phyloP scores from a whole-genome alignment of 768 basidiomycete genomes.

The Rhizopogon rudus region DNA sequence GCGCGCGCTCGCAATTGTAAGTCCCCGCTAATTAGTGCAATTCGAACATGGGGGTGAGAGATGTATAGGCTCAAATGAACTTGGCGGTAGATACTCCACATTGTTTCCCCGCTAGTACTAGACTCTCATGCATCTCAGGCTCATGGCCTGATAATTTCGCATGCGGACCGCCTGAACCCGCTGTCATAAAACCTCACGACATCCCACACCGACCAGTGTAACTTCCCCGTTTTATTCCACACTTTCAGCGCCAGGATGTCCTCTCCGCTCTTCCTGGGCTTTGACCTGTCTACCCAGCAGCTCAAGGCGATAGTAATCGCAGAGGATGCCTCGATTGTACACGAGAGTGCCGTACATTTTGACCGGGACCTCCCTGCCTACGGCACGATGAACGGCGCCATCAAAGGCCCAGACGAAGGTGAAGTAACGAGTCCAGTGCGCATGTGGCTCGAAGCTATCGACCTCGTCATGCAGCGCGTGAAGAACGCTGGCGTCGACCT shows the following conservation, averaged over 20 bases:
- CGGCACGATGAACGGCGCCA: slow-evolving; percentile 61
- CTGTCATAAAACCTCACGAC: background rate
- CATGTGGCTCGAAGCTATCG: slow-evolving; percentile 86
- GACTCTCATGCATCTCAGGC: background rate
- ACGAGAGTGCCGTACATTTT: slow-evolving; percentile 74
- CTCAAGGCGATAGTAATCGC: slow-evolving; percentile 71
- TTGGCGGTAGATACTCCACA: too few species aligned
- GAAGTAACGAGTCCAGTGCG: slow-evolving; percentile 77
- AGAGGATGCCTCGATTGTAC: slow-evolving; percentile 50
- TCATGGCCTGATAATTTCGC: background rate
- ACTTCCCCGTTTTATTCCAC: background rate
- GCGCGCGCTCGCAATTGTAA: too few species aligned
- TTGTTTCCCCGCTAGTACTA: background rate
- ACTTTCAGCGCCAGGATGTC: slow-evolving; percentile 5
- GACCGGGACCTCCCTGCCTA: slow-evolving; percentile 73
- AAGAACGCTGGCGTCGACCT: slow-evolving; percentile 56
- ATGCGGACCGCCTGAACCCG: background rate
- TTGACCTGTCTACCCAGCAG: slow-evolving; percentile 85
- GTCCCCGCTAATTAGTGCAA: too few species aligned
- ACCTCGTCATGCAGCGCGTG: slow-evolving; percentile 65
- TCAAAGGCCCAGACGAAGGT: slow-evolving; percentile 58
- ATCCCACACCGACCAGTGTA: background rate
- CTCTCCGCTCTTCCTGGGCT: slow-evolving; percentile 59
- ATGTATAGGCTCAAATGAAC: too few species aligned
- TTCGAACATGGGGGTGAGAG: too few species aligned